Evolutionary conservation across 441 rosid genomes (phyloP), one percentile per base, ranked within the genome.

Genomic region (Arabidopsis hybrid): DNA sequence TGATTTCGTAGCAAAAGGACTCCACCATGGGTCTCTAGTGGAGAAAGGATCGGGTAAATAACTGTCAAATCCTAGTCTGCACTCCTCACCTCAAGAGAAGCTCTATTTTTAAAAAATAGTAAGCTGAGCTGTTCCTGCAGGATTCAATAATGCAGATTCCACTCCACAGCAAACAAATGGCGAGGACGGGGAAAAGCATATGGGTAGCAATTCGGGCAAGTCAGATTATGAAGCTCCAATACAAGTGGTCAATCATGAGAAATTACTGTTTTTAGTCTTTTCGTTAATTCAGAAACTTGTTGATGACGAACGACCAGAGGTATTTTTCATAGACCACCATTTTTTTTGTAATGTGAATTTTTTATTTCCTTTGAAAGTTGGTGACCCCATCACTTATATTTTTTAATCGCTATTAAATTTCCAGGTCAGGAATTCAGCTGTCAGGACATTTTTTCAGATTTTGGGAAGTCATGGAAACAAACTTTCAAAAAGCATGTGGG

Each of bases 291-390:
- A 91, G 80, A 88, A 88, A 85, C 97, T 93, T 80, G 99, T 97
- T 76, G 91, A 84, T 79, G 99, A 96, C 74, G 97, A 90, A 65
- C 89, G 99, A 76, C 97, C 99, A 38, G 99, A 96, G 99, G 99
- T 95, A 80, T 75, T 65, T 63, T 1, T 72, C 60, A 45, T 67
- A 52, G 66, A 65, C 56, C 77, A 60, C 51, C 64, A 4, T 73
- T 52, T 50, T 60, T 8, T 49, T 77, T 65, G 75, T 50, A 40
- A 43, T 29, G 49, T 36, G 57, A 49, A 70, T 16, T 32, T 12
- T 62, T 60, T 78, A 18, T 29, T 71, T 61, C 32, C 32, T 14
- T 17, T 14, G 63, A 52, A 56, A 5, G n/a, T 47, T 31, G 26
- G 46, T 67, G 45, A 18, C 78, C 26, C 63, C 50, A 14, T 46